These are phyloP conservation scores for Talaromyces albobiverticillius DNA, from an alignment of 2,329 filamentous ascomycete genomes.

Conservation along the genomic window DNA sequence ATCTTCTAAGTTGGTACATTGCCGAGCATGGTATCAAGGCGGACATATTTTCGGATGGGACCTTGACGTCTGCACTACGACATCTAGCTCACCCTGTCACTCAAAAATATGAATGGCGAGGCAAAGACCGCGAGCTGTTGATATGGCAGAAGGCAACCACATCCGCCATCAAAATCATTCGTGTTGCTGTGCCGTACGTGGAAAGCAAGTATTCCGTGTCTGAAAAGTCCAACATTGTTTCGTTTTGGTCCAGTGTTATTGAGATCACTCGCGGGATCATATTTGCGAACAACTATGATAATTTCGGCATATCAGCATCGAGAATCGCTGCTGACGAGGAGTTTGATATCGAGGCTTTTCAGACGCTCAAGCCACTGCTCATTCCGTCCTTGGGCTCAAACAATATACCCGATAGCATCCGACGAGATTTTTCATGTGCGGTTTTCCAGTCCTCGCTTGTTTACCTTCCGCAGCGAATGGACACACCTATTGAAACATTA, in stretches of 20 bases:
- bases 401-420: conserved; percentile 63
- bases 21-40: conserved; percentile 47
- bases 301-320: conserved; percentile 39
- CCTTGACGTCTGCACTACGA: conserved; percentile 62
- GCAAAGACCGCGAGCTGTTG: conserved; percentile 65
- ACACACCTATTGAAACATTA: conserved; percentile 50
- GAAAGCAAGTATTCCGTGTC: conserved; percentile 37
- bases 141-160: conserved; percentile 80
- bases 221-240: conserved; percentile 43
- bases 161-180: conserved; percentile 65
- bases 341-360: conserved; percentile 78
- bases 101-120: conserved; percentile 76
- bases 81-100: conserved; percentile 68
- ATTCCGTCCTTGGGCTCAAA: conserved; percentile 69
- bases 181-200: conserved; percentile 62
- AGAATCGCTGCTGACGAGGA: conserved; percentile 66
- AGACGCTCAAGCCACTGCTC: conserved; percentile 63
- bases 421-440: conserved; percentile 67
- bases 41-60: conserved; percentile 68
- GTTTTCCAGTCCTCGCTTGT: conserved; percentile 82
- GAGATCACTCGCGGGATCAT: conserved; percentile 67
- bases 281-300: conserved; percentile 57
- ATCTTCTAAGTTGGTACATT: conserved; percentile 54
- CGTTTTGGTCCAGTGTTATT: conserved; percentile 69
- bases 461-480: conserved; percentile 63